Evolutionary conservation across 2,329 filamentous ascomycete species (phyloP), one percentile per base, ranked within the genome.

Genomic region (Periconia sp.): DNA sequence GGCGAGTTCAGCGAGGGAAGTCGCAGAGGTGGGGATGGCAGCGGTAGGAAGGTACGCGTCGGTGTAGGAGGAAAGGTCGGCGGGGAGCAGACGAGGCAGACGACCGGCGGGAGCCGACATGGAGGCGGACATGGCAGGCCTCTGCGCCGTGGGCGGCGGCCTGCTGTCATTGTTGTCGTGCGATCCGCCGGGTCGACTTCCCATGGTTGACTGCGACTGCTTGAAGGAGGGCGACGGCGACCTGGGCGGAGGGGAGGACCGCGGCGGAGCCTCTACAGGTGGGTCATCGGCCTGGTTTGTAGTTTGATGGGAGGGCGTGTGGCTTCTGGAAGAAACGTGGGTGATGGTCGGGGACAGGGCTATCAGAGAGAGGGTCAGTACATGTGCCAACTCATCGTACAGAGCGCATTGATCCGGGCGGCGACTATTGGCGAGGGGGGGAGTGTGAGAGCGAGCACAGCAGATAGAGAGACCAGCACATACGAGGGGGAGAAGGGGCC

Each of bases 1-100:
- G 37, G 87, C 87, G 54, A 92, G 81, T 70, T 92, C 87, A 61
- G 88, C 84, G 48, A 92, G 76, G 11, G 85, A 87, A 32, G 86
- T 89, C 45, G 82, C 81, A 32, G 86, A 82, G 37, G 77, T 78
- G 48, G 71, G 66, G 31, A 73, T 63, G 32, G 86, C 82, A 25
- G 80, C 77, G 35, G 80, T 69, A 34, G 73, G 76, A 41, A 86
- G 68, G 53, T 80, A 78, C 11, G 80, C 71, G 63, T 87, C 86
- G 32, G 80, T 78, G 67, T 88, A 88, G 43, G 84, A 76, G 29
- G 85, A 86, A 30, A 82, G 72, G 64, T 89, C 85, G 49, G 82
- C 79, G 34, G 88, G 70, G 33, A 89, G 74, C n/a, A 85, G 75
- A 43, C 76, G 73, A 18, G 78, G 75, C 41, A 77, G 66, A 50